These are phyloP conservation scores for Scorias spongiosa DNA, from an alignment of 2,329 filamentous ascomycete genomes.

Conservation along the genomic window DNA sequence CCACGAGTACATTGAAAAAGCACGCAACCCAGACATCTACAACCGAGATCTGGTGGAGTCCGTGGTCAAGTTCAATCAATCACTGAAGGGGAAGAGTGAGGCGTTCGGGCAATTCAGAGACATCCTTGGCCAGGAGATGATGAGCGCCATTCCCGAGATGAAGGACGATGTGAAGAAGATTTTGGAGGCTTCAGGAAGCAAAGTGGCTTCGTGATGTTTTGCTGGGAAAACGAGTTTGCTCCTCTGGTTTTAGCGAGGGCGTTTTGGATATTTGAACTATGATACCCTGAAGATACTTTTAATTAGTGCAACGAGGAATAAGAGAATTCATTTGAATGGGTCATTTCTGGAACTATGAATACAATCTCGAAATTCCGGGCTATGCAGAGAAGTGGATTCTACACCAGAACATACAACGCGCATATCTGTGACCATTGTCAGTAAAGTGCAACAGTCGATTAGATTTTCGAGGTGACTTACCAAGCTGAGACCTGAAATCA, in stretches of 20 bases:
- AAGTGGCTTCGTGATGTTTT: slow-evolving; percentile 2
- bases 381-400: slow-evolving; percentile 3
- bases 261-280: neutral
- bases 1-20: slow-evolving; percentile 46
- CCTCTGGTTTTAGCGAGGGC: neutral
- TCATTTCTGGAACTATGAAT: no score
- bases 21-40: slow-evolving; percentile 52
- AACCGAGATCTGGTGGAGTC: slow-evolving; percentile 51
- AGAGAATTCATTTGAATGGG: no score
- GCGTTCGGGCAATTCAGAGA: slow-evolving; percentile 45
- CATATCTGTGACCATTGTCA: slow-evolving; percentile 33
- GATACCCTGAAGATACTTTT: neutral
- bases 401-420: slow-evolving; percentile 44
- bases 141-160: slow-evolving; percentile 42
- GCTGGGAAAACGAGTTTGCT: no score
- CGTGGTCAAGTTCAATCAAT: slow-evolving; percentile 46
- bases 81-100: slow-evolving; percentile 44
- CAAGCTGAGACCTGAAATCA: slow-evolving; percentile 23
- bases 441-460: neutral
- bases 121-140: slow-evolving; percentile 43
- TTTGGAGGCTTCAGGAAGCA: slow-evolving; percentile 30
- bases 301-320: no score
- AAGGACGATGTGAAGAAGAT: slow-evolving; percentile 37
- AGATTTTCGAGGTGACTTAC: slow-evolving; percentile 8
- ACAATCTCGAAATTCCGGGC: no score